Percentiles rank a stretch among this genome's conserved stretches.
Conservation (phyloP, 2,329 filamentous ascomycete genomes). For the Pyrenophora tritici-repentis region DNA sequence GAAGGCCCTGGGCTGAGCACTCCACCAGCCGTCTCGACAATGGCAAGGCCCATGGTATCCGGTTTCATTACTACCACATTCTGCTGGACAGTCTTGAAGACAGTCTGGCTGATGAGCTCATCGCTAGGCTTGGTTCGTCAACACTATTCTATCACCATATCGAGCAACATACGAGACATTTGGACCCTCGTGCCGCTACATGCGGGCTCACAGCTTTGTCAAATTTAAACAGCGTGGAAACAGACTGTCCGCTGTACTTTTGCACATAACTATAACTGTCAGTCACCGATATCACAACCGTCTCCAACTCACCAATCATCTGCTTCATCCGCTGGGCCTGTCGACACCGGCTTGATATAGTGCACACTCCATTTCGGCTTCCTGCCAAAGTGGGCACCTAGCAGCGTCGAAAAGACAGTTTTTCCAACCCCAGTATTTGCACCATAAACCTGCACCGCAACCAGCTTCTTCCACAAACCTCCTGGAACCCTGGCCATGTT, state of each 20-base stretch:
- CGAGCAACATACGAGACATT: conserved; percentile 23
- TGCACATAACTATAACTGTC: conserved; percentile 62
- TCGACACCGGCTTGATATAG: conserved; percentile 83
- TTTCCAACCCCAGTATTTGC: conserved; percentile 87
- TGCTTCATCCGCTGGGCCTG: conserved; percentile 69
- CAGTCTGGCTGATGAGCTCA: conserved; percentile 23
- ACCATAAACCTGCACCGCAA: conserved; percentile 76
- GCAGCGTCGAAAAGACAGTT: conserved; percentile 75
- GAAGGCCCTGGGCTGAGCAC: conserved; percentile 80
- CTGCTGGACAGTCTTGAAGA: conserved; percentile 21
- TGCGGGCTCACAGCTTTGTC: conserved; percentile 78
- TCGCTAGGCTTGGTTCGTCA: conserved; percentile 31
- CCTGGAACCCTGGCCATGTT: conserved; percentile 57
- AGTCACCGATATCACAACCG: background rate
- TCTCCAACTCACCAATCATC: conserved; percentile 64
- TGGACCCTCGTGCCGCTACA: conserved; percentile 61
- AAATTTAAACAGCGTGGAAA: conserved; percentile 72
- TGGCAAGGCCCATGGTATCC: conserved; percentile 47
- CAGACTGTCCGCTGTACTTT: conserved; percentile 60
- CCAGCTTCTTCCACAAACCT: conserved; percentile 70
- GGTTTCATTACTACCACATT: conserved; percentile 12
- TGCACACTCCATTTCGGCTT: conserved; percentile 52
- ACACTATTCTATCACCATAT: background rate
- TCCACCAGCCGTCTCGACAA: conserved; percentile 82
- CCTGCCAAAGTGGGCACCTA: conserved; percentile 62